phyloP scores from a whole-genome alignment of 148 eudicot species.

The Arctostaphylos glauca region DNA sequence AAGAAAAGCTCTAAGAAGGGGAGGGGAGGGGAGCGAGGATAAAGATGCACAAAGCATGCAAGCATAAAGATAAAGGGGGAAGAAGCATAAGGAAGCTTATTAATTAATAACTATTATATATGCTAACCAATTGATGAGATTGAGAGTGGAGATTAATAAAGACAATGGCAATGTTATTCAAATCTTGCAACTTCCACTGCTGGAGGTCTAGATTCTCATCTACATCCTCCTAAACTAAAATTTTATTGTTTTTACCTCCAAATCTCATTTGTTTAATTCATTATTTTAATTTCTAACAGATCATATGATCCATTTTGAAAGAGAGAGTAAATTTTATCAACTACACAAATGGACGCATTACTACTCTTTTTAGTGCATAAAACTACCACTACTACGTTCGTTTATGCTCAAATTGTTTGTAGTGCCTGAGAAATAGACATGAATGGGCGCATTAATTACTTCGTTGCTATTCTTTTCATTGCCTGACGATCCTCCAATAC shows the following conservation, averaged over 20 bases:
- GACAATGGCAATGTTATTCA: background rate
- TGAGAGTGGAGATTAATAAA: background rate
- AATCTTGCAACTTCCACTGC: background rate
- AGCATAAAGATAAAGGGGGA: slow-evolving; percentile 16
- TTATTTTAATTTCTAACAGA: background rate
- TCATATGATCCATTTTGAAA: too few relatives aligned
- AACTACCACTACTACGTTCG: too few relatives aligned
- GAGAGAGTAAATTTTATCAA: too few relatives aligned
- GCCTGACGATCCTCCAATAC: too few relatives aligned
- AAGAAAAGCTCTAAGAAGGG: background rate
- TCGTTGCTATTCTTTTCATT: too few relatives aligned
- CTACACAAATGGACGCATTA: too few relatives aligned
- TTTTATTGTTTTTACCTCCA: background rate
- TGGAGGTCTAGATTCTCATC: background rate
- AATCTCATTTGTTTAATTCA: background rate
- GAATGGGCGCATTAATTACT: too few relatives aligned
- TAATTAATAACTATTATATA: background rate
- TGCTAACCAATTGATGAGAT: slow-evolving; percentile 5
- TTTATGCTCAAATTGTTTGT: too few relatives aligned
- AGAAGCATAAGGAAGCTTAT: background rate
- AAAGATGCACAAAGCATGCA: slow-evolving; percentile 13
- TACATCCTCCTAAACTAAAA: background rate
- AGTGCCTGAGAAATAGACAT: too few relatives aligned
- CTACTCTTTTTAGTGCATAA: too few relatives aligned
- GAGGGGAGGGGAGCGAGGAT: background rate